Evolutionary conservation across 257 asterid species (phyloP).

Genomic region (Nicotiana noctiflora): DNA sequence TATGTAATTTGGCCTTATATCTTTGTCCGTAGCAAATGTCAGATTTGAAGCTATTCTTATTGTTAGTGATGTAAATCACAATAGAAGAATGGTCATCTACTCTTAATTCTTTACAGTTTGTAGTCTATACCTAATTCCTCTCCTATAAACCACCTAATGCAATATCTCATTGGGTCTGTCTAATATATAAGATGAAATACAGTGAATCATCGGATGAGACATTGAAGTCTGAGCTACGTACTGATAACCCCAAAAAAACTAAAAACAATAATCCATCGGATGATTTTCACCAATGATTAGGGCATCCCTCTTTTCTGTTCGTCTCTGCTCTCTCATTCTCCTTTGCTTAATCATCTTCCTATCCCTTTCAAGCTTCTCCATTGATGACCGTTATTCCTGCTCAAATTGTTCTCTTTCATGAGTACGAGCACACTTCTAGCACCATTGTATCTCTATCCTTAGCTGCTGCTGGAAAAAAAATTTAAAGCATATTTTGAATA

Average conservation of each 20-base stretch:
- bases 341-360: constrained; percentile 48
- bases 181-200: not conserved
- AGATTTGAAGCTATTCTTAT: not conserved
- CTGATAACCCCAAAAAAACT: no score
- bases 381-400: constrained; percentile 51
- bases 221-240: no score
- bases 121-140: not conserved
- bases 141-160: not conserved
- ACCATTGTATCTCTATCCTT: constrained; percentile 56
- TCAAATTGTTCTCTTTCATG: constrained; percentile 45
- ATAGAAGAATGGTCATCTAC: not conserved
- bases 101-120: not conserved
- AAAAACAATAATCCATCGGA: not conserved
- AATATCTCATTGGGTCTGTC: no score
- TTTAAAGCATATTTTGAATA: constrained; percentile 32
- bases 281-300: constrained; percentile 40
- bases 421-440: constrained; percentile 37
- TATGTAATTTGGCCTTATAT: not conserved
- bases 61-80: not conserved
- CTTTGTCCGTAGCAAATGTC: not conserved
- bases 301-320: constrained; percentile 67
- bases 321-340: constrained; percentile 51
- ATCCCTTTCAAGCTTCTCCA: constrained; percentile 64
- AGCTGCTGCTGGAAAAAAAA: constrained; percentile 44
- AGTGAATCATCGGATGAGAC: not conserved